These are phyloP conservation scores for Botrytis hyacinthi DNA, from an alignment of 2,329 filamentous ascomycete genomes.

Conservation along the genomic window DNA sequence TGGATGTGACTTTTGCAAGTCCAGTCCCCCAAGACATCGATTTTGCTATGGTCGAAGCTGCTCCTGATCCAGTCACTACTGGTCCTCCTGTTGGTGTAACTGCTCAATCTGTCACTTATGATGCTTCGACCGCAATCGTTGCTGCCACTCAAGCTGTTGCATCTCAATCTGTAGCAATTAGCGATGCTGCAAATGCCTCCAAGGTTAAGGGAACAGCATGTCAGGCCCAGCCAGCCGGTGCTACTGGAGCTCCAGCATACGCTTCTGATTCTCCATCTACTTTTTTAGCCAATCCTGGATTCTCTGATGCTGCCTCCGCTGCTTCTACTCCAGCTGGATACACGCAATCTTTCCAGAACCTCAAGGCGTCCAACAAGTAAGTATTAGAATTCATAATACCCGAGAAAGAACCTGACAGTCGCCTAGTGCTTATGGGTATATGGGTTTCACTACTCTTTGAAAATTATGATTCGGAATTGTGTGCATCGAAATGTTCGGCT, in stretches of 20 bases:
- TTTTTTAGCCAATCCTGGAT: not conserved
- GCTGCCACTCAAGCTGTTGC: not conserved
- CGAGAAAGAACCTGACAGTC: not conserved
- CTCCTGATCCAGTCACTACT: not conserved
- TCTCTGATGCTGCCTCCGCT: not conserved
- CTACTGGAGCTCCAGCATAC: not conserved
- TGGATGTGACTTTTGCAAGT: not conserved
- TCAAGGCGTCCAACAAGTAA: not conserved
- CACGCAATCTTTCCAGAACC: not conserved
- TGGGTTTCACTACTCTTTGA: not conserved
- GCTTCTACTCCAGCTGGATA: not conserved
- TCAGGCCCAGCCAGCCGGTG: not conserved
- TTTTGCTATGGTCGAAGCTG: not conserved
- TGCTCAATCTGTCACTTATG: not conserved
- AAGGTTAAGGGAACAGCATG: not conserved
- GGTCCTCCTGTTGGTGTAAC: not conserved
- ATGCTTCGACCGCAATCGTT: not conserved
- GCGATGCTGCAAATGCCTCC: not conserved
- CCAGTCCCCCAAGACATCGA: not conserved
- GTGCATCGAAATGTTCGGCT: not conserved
- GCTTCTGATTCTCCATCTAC: not conserved
- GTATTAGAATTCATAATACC: accelerated
- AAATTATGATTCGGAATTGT: not conserved
- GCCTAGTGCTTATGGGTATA: not conserved
- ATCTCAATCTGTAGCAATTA: not conserved